Conservation (phyloP, 2,329 filamentous ascomycete genomes). For the Fusarium mexicanum region DNA sequence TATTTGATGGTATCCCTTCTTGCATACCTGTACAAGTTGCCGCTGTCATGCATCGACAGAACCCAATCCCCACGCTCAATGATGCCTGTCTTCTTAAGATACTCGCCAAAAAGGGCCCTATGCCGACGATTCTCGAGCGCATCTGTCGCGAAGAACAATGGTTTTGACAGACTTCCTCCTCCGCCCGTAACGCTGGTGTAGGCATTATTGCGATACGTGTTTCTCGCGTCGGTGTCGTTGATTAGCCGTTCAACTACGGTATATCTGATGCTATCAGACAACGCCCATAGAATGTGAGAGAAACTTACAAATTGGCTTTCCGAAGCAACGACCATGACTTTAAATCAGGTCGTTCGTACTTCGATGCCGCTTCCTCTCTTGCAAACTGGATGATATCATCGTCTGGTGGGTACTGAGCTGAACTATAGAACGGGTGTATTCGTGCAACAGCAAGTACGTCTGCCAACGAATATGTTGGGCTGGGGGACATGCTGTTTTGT, state of each 20-base stretch:
- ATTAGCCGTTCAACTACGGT: constrained; percentile 47
- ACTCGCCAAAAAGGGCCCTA: constrained; percentile 46
- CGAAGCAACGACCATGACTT: constrained; percentile 27
- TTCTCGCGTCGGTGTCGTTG: constrained; percentile 45
- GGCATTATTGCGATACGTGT: constrained; percentile 49
- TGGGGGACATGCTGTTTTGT: neutral
- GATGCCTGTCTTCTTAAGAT: constrained; percentile 45
- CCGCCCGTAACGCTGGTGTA: constrained; percentile 56
- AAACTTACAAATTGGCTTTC: constrained; percentile 40
- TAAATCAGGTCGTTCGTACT: neutral
- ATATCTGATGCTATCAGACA: constrained; percentile 44
- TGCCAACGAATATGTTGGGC: constrained; percentile 30
- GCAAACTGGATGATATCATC: neutral
- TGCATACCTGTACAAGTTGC: constrained; percentile 51
- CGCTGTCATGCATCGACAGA: constrained; percentile 49
- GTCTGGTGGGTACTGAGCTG: constrained; percentile 46
- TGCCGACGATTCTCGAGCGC: constrained; percentile 53
- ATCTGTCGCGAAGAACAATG: constrained; percentile 54
- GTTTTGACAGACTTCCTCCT: constrained; percentile 41
- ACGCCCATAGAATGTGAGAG: accelerated
- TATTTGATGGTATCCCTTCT: accelerated
- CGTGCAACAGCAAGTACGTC: constrained; percentile 49
- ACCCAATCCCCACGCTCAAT: constrained; percentile 52
- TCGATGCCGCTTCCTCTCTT: constrained; percentile 6
- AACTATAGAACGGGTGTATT: constrained; percentile 50